Base-by-base conservation (phyloP, 2,329 filamentous ascomycete species). In the Colletotrichum karsti region DNA sequence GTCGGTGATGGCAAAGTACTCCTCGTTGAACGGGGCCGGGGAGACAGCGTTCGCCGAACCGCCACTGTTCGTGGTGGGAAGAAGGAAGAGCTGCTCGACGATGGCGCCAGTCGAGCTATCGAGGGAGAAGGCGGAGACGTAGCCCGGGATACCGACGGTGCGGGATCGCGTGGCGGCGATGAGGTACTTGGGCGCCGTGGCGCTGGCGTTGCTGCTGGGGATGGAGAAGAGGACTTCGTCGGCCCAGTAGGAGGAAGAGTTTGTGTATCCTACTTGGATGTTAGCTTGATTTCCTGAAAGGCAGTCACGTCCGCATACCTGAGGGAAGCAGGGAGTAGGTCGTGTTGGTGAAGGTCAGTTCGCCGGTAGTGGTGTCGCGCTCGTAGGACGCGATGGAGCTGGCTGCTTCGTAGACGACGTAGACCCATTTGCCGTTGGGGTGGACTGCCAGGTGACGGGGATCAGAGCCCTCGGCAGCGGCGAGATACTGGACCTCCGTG, bases 1-100 rank as follows among this genome's bases (percentile, higher is more conserved):
- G 44, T 81, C 78, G 5, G 78, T 78, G 37, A 80, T 68, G 0
- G 74, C 76, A 8, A 76, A 76, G 53, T 77, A 73, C 7, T 73
- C 68, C 35, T 80, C 78, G 41, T 73, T 73, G 50, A 78, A 80
- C 7, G 66, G 70, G 24, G 75, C 74, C 3, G 79, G 73, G 1
- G 75, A 66, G 5, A 80, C 74, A 1, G 76, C 75, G 56, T 81
- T 81, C 10, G 78, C 77, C 10, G 72, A 74, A 10, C 79, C 77
- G 22, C 78, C 79, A 58, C 77, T 79, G 5, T 72, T 74, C 4
- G 71, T 74, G 13, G 76, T 80, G 39, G 73, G 67, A 2, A 69
- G 44, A 5, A 80, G 63, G 69, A 77, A 79, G 7, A 75, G 64
- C 69, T 79, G 77, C 26, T 69, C 20, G 2, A 60, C 15, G 18